Percentiles rank a stretch among this genome's conserved stretches.
Conservation (phyloP, 2,329 filamentous ascomycete genomes). For the Ophiocordyceps camponoti-saundersi region DNA sequence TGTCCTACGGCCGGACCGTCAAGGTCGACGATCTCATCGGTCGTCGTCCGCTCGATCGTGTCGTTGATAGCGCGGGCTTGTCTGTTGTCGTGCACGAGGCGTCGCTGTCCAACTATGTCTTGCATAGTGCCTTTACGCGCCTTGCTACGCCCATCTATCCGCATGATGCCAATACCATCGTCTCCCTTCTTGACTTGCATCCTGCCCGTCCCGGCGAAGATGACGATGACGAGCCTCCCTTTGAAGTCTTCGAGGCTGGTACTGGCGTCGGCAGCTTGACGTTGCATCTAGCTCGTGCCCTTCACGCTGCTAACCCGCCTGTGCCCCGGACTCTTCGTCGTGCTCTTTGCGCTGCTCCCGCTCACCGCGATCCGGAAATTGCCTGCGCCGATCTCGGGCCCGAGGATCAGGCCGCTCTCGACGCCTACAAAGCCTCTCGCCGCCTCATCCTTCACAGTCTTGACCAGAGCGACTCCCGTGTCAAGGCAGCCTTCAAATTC, state of each 20-base stretch:
- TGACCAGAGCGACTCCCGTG: slow-evolving; percentile 46
- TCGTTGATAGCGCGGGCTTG: slow-evolving; percentile 32
- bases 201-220: slow-evolving; percentile 23
- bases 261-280: slow-evolving; percentile 74
- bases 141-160: slow-evolving; percentile 65
- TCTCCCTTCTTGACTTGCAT: slow-evolving; percentile 61
- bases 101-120: slow-evolving; percentile 57
- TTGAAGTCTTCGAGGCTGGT: slow-evolving; percentile 71
- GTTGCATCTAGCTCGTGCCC: slow-evolving; percentile 55
- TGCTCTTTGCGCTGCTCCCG: slow-evolving; percentile 8
- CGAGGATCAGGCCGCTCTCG: slow-evolving; percentile 17
- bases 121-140: slow-evolving; percentile 37
- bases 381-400: slow-evolving; percentile 9
- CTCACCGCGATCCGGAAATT: slow-evolving; percentile 2
- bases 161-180: slow-evolving; percentile 57
- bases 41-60: slow-evolving; percentile 39
- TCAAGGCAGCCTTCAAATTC: slow-evolving; percentile 44
- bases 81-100: slow-evolving; percentile 44
- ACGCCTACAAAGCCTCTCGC: slow-evolving; percentile 31
- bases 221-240: slow-evolving; percentile 20
- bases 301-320: slow-evolving; percentile 54
- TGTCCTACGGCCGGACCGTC: slow-evolving; percentile 11
- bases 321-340: slow-evolving; percentile 24
- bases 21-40: slow-evolving; percentile 45
- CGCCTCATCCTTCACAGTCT: slow-evolving; percentile 60